Evolutionary conservation across 345 rosid genomes (phyloP).

Genomic region (Acer saccharum): DNA sequence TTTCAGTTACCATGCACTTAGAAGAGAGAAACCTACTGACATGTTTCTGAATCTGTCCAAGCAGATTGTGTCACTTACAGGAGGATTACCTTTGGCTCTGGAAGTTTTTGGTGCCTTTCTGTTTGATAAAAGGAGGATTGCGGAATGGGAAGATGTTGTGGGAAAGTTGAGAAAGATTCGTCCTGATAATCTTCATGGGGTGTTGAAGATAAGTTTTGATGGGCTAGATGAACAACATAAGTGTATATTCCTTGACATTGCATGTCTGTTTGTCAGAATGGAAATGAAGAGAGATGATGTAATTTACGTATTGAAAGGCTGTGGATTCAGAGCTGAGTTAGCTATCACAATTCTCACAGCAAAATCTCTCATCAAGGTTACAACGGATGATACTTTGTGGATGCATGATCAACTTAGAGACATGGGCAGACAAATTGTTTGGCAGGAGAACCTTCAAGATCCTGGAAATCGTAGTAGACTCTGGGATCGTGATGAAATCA

Average conservation of each 20-base stretch:
- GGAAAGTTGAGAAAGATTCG: slow-evolving; percentile 36
- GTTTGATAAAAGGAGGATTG: slow-evolving; percentile 42
- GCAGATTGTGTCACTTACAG: slow-evolving; percentile 46
- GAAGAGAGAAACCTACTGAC: slow-evolving; percentile 48
- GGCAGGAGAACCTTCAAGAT: slow-evolving; percentile 18
- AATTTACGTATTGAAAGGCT: slow-evolving; percentile 54
- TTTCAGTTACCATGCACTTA: slow-evolving; percentile 61
- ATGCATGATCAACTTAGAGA: slow-evolving; percentile 82
- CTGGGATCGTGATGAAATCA: slow-evolving; percentile 60
- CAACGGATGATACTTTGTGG: slow-evolving; percentile 36
- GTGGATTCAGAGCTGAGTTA: slow-evolving; percentile 52
- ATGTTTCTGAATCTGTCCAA: slow-evolving; percentile 32
- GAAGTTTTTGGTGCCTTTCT: slow-evolving; percentile 73
- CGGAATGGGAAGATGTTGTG: slow-evolving; percentile 60
- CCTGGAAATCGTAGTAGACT: slow-evolving; percentile 61
- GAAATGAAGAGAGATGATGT: slow-evolving; percentile 45
- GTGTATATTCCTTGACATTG: slow-evolving; percentile 63
- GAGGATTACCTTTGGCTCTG: slow-evolving; percentile 64
- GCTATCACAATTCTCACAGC: slow-evolving; percentile 44
- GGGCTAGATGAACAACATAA: slow-evolving; percentile 47
- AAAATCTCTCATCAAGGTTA: slow-evolving; percentile 60
- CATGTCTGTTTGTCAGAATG: slow-evolving; percentile 60
- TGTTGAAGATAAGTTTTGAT: slow-evolving; percentile 56
- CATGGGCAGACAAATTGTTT: slow-evolving; percentile 72
- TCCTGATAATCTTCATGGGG: slow-evolving; percentile 40